phyloP scores from a whole-genome alignment of 2,329 filamentous ascomycete species.

The Colletotrichum sublineola region DNA sequence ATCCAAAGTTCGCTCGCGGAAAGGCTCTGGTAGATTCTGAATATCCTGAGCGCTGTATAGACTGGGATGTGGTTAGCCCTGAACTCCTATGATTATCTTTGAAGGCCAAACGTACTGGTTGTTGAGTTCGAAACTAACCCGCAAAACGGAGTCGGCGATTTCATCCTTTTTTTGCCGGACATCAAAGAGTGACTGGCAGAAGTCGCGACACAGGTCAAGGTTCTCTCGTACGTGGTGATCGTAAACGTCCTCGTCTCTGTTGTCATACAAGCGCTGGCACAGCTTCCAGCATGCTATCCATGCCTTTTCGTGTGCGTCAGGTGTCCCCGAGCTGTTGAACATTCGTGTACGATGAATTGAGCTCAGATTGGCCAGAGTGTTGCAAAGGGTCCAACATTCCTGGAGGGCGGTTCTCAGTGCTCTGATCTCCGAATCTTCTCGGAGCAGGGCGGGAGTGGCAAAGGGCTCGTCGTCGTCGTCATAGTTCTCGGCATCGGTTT shows the following conservation, averaged over 20 bases:
- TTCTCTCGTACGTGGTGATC: conserved; percentile 78
- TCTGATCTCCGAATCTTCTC: conserved; percentile 71
- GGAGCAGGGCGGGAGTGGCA: conserved; percentile 55
- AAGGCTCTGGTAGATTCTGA: conserved; percentile 84
- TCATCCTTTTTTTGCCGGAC: conserved; percentile 84
- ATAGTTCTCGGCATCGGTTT: conserved; percentile 69
- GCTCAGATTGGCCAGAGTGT: conserved; percentile 87
- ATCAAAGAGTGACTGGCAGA: conserved; percentile 93
- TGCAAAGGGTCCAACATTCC: conserved; percentile 95
- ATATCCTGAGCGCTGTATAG: conserved; percentile 91
- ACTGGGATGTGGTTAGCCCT: conserved; percentile 51
- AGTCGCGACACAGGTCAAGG: conserved; percentile 89
- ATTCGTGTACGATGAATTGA: conserved; percentile 85
- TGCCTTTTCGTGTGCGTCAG: conserved; percentile 85
- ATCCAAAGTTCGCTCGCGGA: conserved; percentile 89
- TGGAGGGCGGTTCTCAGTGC: conserved; percentile 82
- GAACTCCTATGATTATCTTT: not conserved
- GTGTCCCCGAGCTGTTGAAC: conserved; percentile 80
- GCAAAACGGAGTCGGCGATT: conserved; percentile 84
- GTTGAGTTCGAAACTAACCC: conserved; percentile 95
- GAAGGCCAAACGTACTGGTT: conserved; percentile 74
- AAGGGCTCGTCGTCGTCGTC: conserved; percentile 60
- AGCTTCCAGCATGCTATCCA: conserved; percentile 96
- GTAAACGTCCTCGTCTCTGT: conserved; percentile 77
- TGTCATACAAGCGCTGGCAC: conserved; percentile 90